Evolutionary conservation across 805 yeast genomes (phyloP), one percentile per base, ranked within the genome.

Genomic region (Saturnispora saitoi): DNA sequence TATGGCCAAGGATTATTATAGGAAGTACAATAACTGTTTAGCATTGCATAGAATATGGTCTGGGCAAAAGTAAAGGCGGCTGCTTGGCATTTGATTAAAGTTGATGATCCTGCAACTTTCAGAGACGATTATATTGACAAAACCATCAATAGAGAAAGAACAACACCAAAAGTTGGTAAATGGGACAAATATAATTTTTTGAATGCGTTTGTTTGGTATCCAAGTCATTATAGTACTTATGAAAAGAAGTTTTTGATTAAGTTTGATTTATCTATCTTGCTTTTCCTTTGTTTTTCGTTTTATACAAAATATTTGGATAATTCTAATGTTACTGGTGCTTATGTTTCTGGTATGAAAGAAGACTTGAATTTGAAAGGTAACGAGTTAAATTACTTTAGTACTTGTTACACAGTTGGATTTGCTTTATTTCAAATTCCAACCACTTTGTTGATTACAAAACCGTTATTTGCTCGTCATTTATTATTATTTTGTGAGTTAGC

Each of bases 331-430:
- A 64, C 73, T 30, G 73, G 76, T 56, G 85, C 86, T 2, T 81
- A 80, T 58, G 81, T 80, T n/a, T 71, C 79, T 10, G 86, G 86
- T 9, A 77, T 81, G 84, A 71, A 77, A 54, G 78, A 77, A 49
- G 84, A 37, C 5, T 41, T 59, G 26, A 49, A 52, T 2, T 46
- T 60, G 14, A 41, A 52, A 3, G 55, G 54, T 6, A 60, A 60
- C 43, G 57, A 59, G 39, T 47, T 60, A 28, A 55, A 56, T 20
- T 50, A 51, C 43, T 60, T 60, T 43, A 58, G 54, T 41, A 62
- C 66, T 11, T 56, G 50, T 34, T 61, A 58, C 42, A 58, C 59
- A 19, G 54, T 62, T 29, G 89, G 88, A 3, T 78, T 79, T 58
- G 73, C 76, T 29, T 67, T 81, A 17, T 80, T 80, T 8, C 75